Conservation (phyloP, 768 basidiomycete species). For the Lactarius vividus region DNA sequence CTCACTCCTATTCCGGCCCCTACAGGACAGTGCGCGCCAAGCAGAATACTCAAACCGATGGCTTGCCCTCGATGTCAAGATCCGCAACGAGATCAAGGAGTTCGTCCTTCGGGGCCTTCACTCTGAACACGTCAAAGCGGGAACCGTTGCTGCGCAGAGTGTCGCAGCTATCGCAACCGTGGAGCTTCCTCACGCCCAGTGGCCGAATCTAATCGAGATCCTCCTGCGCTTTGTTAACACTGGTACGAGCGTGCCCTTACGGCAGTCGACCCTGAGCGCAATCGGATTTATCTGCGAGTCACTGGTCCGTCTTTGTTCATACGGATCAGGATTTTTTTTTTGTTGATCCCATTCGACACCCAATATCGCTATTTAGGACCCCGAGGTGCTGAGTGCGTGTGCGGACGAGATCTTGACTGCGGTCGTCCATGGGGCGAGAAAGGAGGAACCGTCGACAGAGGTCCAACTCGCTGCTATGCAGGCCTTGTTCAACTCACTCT, state of each 20-base stretch:
- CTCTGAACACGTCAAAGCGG: constrained; percentile 67
- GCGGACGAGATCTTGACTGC: constrained; percentile 98
- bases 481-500: constrained; percentile 91
- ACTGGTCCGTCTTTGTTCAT: constrained; percentile 61
- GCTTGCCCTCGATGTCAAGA: constrained; percentile 67
- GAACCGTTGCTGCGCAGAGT: constrained; percentile 88
- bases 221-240: constrained; percentile 86
- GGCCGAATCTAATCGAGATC: constrained; percentile 87
- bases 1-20: constrained; percentile 21
- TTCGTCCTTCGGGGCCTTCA: constrained; percentile 80
- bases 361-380: constrained; percentile 60
- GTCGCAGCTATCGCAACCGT: constrained; percentile 92
- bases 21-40: constrained; percentile 72
- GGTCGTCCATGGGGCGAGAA: constrained; percentile 96
- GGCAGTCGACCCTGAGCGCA: constrained; percentile 86
- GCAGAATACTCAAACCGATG: constrained; percentile 75
- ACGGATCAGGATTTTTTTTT: not conserved
- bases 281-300: constrained; percentile 98
- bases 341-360: not conserved
- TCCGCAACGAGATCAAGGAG: constrained; percentile 82
- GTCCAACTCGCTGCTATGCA: constrained; percentile 93
- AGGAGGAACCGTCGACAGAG: constrained; percentile 87
- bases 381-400: constrained; percentile 81
- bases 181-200: constrained; percentile 84
- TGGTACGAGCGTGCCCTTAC: constrained; percentile 64